phyloP scores from a whole-genome alignment of 2,329 filamentous ascomycete genomes.

The Xylaria sp. region DNA sequence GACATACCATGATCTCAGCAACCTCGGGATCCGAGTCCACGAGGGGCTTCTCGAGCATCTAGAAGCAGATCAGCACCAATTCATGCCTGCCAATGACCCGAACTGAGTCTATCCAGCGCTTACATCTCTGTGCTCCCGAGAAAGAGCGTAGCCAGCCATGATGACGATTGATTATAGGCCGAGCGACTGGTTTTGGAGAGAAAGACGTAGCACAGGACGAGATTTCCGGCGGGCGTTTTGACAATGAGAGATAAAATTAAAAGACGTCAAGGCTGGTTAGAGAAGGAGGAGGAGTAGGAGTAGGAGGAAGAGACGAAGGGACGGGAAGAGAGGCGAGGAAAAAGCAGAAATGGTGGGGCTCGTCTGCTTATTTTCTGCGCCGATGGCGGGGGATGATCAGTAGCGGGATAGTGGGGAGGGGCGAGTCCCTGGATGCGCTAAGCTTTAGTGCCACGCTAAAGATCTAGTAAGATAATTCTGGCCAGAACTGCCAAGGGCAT shows the following conservation, averaged over 20 bases:
- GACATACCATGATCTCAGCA: constrained; percentile 90
- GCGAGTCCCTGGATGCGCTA: background rate
- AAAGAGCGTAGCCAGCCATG: constrained; percentile 53
- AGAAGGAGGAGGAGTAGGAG: constrained; percentile 1
- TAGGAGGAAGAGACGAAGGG: background rate
- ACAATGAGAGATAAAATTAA: background rate
- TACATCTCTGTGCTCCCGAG: constrained; percentile 52
- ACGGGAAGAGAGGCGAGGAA: constrained; percentile 16
- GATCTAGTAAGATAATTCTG: background rate
- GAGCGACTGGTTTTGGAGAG: constrained; percentile 1
- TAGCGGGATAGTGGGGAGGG: background rate
- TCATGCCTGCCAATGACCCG: constrained; percentile 9
- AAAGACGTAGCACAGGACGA: background rate
- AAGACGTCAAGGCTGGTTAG: constrained; percentile 11
- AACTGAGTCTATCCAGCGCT: constrained; percentile 35
- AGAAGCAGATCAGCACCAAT: constrained; percentile 50
- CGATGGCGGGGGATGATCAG: constrained; percentile 17
- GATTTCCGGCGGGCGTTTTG: background rate
- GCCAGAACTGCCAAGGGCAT: too few species aligned
- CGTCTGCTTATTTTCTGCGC: constrained; percentile 13
- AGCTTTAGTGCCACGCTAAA: background rate
- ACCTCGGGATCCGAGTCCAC: constrained; percentile 93
- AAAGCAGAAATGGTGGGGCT: constrained; percentile 20
- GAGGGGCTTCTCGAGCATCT: constrained; percentile 97
- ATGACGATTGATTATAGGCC: constrained; percentile 27